These are phyloP conservation scores for Chytridium lagenaria DNA, from an alignment of 371 early-diverging fungal genomes.

Conservation along the genomic window DNA sequence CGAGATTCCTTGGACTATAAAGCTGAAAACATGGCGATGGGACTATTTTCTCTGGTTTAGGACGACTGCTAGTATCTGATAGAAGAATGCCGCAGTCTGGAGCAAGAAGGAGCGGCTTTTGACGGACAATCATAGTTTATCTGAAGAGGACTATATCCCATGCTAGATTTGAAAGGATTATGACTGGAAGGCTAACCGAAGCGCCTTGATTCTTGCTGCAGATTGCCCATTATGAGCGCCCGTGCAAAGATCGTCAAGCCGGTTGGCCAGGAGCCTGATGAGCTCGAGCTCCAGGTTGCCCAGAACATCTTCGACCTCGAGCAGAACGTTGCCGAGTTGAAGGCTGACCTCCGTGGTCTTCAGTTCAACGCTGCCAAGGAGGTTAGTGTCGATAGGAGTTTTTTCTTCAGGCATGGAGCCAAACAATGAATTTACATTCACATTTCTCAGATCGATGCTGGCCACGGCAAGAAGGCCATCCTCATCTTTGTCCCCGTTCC, in stretches of 20 bases:
- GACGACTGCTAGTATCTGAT: too few relatives aligned
- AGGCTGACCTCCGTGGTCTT: constrained; percentile 92
- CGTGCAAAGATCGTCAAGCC: constrained; percentile 75
- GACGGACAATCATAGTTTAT: too few relatives aligned
- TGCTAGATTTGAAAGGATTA: too few relatives aligned
- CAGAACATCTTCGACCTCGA: constrained; percentile 95
- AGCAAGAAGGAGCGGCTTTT: too few relatives aligned
- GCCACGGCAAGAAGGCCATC: constrained; percentile 94
- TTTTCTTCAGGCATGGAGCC: constrained; percentile 7
- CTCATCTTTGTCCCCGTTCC: constrained; percentile 97
- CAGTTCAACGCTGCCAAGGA: constrained; percentile 95
- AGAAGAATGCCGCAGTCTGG: too few relatives aligned
- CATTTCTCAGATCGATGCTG: constrained; percentile 77
- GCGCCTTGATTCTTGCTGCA: too few relatives aligned
- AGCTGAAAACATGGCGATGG: too few relatives aligned
- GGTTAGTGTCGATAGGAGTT: constrained; percentile 60
- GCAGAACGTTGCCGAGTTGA: constrained; percentile 91
- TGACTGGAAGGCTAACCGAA: too few relatives aligned
- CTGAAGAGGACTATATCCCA: too few relatives aligned
- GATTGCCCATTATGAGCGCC: constrained; percentile 40
- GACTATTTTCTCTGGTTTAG: too few relatives aligned
- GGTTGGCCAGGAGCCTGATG: constrained; percentile 78
- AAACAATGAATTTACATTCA: not conserved
- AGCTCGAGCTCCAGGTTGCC: constrained; percentile 93
- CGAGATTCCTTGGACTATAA: too few relatives aligned